Percentiles rank a stretch among this genome's conserved stretches.
Conservation (phyloP, 1,284 basidiomycete species). For the Malassezia furfur region DNA sequence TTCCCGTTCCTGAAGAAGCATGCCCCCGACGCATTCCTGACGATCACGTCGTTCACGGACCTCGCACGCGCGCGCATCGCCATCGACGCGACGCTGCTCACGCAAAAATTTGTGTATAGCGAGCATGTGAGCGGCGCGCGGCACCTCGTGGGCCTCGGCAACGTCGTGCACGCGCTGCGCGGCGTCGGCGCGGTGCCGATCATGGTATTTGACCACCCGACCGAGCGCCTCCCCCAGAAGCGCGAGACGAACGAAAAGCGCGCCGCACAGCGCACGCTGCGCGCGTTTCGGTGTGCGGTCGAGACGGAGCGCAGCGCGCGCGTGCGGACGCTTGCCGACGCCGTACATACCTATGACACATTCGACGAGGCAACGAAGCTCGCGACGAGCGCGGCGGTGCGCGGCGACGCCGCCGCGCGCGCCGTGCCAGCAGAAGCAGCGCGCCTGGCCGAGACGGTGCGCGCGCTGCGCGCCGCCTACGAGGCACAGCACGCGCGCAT, state of each 20-base stretch:
- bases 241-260: slow-evolving; percentile 3
- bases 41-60: not conserved
- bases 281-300: not conserved
- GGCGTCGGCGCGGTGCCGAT: not conserved
- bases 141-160: slow-evolving; percentile 1
- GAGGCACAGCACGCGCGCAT: too few relatives aligned
- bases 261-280: not conserved
- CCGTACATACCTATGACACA: too few relatives aligned
- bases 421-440: too few relatives aligned
- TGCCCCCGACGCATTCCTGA: slow-evolving; percentile 1
- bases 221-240: slow-evolving; percentile 11
- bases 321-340: too few relatives aligned
- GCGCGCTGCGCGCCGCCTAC: too few relatives aligned
- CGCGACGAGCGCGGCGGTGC: too few relatives aligned
- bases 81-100: slow-evolving; percentile 16
- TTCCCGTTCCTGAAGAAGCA: slow-evolving; percentile 4
- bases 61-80: slow-evolving; percentile 12
- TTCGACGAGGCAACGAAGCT: too few relatives aligned
- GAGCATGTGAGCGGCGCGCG: not conserved
- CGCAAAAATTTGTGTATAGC: slow-evolving; percentile 11
- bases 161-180: slow-evolving; percentile 1
- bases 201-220: slow-evolving; percentile 15
- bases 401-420: too few relatives aligned
- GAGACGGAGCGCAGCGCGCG: slow-evolving; percentile 2
- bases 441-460: too few relatives aligned